Evolutionary conservation across 2,329 filamentous ascomycete genomes (phyloP), one percentile per base, ranked within the genome.

Genomic region (Coniochaeta pulveracea): DNA sequence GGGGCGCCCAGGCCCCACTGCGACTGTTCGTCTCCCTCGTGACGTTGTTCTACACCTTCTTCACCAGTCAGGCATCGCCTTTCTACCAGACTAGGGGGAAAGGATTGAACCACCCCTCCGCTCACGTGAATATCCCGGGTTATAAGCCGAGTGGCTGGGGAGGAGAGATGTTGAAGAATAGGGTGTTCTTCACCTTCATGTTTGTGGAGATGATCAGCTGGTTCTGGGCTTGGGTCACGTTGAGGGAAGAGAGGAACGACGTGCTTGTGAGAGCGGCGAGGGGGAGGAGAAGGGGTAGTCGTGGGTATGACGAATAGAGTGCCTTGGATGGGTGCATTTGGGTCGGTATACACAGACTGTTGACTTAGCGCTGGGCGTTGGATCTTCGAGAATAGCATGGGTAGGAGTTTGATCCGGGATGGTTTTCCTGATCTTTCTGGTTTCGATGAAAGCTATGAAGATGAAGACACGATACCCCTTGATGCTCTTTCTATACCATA

Each of bases 181-280:
- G 85, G 33, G 63, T 93, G 25, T 74, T 93, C 25, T 93, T 95
- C 51, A 77, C 81, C 1, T 91, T 85, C 57, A 76, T 76, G 7
- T 91, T 94, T 47, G 50, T 93, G 49, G 88, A 95, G 63, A 73
- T 85, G 53, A 65, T 85, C 43, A 70, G 72, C 40, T 94, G 86
- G 85, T 86, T 93, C 56, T 94, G 86, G 86, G 76, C 74, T 16
- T 85, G 76, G 66, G 66, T 79, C 19, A 80, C 74, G 4, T 54
- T 85, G 45, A 64, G 74, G 34, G 80, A 85, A 47, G 80, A 85
- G 61, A 49, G 59, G n/a, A 42, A 47, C 4, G 57, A 52, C 14
- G 48, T 71, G 3, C 37, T 61, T 8, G 47, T 47, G 6, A 58
- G 56, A 40, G 61, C 63, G 49, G 51, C 49, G 15, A 52, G 48